Evolutionary conservation across 768 basidiomycete species (phyloP), one percentile per base, ranked within the genome.

Genomic region (Leccinum disarticulatum): DNA sequence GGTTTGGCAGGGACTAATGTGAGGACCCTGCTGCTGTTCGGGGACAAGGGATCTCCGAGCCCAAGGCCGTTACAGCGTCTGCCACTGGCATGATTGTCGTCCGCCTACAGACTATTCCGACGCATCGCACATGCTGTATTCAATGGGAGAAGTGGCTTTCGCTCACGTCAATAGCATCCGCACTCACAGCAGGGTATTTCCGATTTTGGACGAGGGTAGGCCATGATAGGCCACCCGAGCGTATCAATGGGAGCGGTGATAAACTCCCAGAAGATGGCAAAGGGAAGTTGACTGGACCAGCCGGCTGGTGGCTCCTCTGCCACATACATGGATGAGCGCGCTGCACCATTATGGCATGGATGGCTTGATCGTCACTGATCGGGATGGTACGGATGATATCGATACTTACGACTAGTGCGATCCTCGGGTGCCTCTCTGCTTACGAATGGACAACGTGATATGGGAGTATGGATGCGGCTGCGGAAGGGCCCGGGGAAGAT

Each of bases 81-180:
- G 28, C 38, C 8, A 43, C 62, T 52, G 56, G 17, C n/a, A 31
- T 3, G n/a, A 47, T 36, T 17, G n/a, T n/a, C 54, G 5, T 31
- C 51, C 56, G 47, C 64, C 54, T 54, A 53, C 7, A 31, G 41
- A 15, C 19, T 51, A 17, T 10, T 57, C 64, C 60, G 64, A 66
- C 22, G 38, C 19, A 14, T 13, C 60, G 64, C 61, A 54, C 61
- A 9, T 28, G 30, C 53, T 33, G 25, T 35, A 47, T 35, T 15
- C 8, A n/a, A 13, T 27, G 19, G 36, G 33, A 28, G 6, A 25
- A 25, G 17, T 8, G 17, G 36, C 6, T 36, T 6, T 38, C 36
- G 15, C 36, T 17, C 9, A 41, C 41, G 9, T 41, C 41, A 43
- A 10, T 38, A 33, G 30, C 46, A 25, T 28, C 17, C 31, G 35